Conservation (phyloP, 768 basidiomycete species). For the Mycena rosella region DNA sequence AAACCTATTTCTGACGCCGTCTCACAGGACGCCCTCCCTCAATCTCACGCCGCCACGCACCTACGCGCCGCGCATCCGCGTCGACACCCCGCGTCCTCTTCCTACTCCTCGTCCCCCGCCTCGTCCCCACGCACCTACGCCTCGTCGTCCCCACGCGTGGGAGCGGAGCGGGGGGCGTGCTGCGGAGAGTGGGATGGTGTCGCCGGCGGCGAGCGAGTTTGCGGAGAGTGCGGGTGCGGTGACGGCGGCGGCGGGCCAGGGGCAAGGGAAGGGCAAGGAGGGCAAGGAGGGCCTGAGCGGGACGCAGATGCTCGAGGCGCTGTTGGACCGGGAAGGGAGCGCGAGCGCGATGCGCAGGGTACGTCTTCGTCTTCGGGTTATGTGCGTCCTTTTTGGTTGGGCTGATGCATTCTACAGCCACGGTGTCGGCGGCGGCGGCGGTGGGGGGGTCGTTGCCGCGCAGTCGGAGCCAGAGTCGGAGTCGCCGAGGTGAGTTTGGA, state of each 20-base stretch:
- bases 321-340: not conserved
- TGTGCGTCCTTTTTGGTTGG: not conserved
- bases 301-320: conserved; percentile 1
- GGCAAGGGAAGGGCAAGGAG: not conserved
- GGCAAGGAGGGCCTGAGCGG: not conserved
- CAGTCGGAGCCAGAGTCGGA: not conserved
- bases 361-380: no score
- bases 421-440: no score
- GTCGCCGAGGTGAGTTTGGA: no score
- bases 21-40: no score
- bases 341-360: not conserved
- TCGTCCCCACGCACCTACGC: not conserved
- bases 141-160: not conserved
- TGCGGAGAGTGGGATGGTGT: no score
- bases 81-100: no score
- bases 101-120: not conserved
- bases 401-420: no score
- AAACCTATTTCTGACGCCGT: no score
- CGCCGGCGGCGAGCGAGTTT: not conserved
- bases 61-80: not conserved
- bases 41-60: not conserved
- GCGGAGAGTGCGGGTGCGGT: not conserved
- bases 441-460: no score
- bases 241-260: not conserved
- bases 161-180: conserved; percentile 25